phyloP scores from a whole-genome alignment of 768 basidiomycete species.

The Tulasnella sp. region DNA sequence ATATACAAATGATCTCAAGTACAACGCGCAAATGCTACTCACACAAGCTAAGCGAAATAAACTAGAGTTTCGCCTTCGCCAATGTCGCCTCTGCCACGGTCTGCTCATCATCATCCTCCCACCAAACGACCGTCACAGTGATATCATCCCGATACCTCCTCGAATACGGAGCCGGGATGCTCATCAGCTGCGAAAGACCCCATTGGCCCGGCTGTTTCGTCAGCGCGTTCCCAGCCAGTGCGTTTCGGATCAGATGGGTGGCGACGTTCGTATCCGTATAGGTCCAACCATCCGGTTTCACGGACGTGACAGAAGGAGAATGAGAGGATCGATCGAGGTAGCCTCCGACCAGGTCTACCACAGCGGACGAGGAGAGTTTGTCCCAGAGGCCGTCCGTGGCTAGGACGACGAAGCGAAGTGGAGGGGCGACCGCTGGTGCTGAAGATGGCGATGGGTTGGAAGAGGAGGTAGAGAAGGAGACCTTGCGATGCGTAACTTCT shows the following conservation, averaged over 20 bases:
- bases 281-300: conserved; percentile 37
- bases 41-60: conserved; percentile 5
- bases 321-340: conserved; percentile 65
- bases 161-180: conserved; percentile 73
- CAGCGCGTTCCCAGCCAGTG: conserved; percentile 69
- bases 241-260: conserved; percentile 79
- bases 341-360: conserved; percentile 76
- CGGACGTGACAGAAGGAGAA: conserved; percentile 29
- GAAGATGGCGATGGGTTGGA: conserved; percentile 18
- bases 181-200: conserved; percentile 49
- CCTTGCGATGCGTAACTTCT: conserved; percentile 65
- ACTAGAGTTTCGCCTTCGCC: conserved; percentile 44
- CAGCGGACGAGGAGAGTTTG: conserved; percentile 58
- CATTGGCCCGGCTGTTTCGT: conserved; percentile 5
- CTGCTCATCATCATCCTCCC: conserved; percentile 42
- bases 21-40: too few relatives aligned
- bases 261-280: conserved; percentile 71
- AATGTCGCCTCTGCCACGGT: conserved; percentile 20
- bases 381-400: conserved; percentile 80
- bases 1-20: too few relatives aligned
- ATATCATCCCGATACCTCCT: conserved; percentile 74
- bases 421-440: conserved; percentile 21
- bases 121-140: conserved; percentile 77
- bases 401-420: conserved; percentile 69
- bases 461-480: conserved; percentile 36